phyloP scores from a whole-genome alignment of 192 early-diverging fungal genomes.

The Phycomyces blakesleeanus region DNA sequence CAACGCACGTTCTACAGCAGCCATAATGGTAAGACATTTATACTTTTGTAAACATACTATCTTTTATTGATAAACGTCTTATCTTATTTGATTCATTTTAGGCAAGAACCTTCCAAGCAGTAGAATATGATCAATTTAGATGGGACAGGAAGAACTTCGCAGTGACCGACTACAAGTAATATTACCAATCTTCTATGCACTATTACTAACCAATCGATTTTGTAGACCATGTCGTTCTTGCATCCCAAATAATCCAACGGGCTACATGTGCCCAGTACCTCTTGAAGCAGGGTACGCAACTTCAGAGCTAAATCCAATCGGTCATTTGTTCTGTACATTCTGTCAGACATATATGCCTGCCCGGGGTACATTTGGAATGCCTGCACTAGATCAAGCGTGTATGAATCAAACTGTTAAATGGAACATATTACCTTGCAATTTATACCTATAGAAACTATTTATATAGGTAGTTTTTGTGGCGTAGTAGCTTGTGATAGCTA shows the following conservation, averaged over 20 bases:
- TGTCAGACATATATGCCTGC: conserved; percentile 3
- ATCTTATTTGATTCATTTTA: no score
- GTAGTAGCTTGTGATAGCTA: not conserved
- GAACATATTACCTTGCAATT: no score
- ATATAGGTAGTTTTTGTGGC: conserved; percentile 8
- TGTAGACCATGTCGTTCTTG: conserved; percentile 3
- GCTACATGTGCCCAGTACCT: not conserved
- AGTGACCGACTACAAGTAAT: not conserved
- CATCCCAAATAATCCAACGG: not conserved
- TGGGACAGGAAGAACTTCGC: not conserved
- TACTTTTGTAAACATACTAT: no score
- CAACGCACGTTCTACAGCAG: no score
- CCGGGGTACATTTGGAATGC: not conserved
- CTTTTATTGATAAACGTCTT: no score
- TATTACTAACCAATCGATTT: not conserved
- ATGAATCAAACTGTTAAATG: not conserved
- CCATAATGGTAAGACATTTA: no score
- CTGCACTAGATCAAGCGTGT: conserved; percentile 5
- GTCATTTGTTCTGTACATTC: not conserved
- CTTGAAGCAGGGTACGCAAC: not conserved
- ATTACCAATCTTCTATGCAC: not conserved
- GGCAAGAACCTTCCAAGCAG: no score
- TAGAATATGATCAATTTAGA: not conserved
- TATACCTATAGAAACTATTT: no score
- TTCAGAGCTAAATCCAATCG: not conserved